These are phyloP conservation scores for Lactarius tabidus DNA, from an alignment of 768 basidiomycete genomes.

Conservation along the genomic window DNA sequence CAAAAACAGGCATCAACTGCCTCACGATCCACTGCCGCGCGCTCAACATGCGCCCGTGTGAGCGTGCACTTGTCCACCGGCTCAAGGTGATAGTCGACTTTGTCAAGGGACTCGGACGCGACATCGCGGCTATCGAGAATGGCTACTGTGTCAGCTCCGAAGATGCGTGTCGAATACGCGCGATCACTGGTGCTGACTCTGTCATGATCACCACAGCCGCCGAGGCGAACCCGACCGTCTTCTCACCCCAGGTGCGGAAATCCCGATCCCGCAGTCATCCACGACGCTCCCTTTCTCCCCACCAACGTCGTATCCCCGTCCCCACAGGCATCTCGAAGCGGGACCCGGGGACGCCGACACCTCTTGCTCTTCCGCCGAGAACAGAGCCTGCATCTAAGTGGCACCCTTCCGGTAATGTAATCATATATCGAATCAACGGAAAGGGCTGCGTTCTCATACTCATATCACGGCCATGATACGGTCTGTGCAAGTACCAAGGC, in stretches of 20 bases:
- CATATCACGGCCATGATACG: neutral
- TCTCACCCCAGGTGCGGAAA: conserved; percentile 46
- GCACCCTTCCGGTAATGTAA: conserved; percentile 10
- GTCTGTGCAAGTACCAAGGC: neutral
- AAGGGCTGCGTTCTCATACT: neutral
- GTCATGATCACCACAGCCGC: conserved; percentile 96
- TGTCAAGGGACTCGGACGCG: too few species aligned
- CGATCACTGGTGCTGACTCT: conserved; percentile 82
- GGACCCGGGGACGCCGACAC: conserved; percentile 26
- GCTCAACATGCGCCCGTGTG: too few species aligned
- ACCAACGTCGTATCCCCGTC: conserved; percentile 15
- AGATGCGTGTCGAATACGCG: conserved; percentile 68
- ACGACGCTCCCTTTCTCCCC: conserved; percentile 25
- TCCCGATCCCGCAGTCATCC: conserved; percentile 21
- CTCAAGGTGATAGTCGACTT: too few species aligned
- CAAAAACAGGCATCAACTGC: too few species aligned
- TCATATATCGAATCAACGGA: neutral
- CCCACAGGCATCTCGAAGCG: conserved; percentile 24
- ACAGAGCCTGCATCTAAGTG: neutral
- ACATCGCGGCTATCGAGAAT: too few species aligned
- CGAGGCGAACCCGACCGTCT: conserved; percentile 88
- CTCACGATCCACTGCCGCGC: too few species aligned
- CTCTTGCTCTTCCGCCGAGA: neutral
- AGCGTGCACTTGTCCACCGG: too few species aligned
- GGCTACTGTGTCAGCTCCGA: conserved; percentile 82